Conservation (phyloP, 768 basidiomycete species). For the Albatrellus ellisii region DNA sequence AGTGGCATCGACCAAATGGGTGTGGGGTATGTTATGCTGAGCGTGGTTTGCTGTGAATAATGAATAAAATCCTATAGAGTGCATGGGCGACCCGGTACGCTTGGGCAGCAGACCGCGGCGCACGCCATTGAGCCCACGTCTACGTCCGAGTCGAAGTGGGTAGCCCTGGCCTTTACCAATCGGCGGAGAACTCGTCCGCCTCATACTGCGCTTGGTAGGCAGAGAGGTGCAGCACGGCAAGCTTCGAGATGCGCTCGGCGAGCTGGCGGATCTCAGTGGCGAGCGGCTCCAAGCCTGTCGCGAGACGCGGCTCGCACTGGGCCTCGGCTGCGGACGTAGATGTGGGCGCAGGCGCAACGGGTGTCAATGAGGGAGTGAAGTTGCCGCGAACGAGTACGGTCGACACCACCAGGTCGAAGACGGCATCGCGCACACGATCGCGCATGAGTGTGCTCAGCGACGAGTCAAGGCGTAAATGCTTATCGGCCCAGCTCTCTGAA, state of each 20-base stretch:
- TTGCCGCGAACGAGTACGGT: conserved; percentile 31
- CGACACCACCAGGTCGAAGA: conserved; percentile 46
- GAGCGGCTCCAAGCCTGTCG: conserved; percentile 57
- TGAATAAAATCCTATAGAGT: no score
- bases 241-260: conserved; percentile 55
- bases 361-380: conserved; percentile 4
- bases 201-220: conserved; percentile 73
- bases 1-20: no score
- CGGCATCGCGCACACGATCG: conserved; percentile 46
- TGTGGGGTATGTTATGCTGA: no score
- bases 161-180: conserved; percentile 9
- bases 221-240: conserved; percentile 62
- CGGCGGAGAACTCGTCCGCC: conserved; percentile 35
- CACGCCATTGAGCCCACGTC: no score
- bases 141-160: no score
- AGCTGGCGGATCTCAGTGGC: conserved; percentile 55
- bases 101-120: no score
- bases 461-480: conserved; percentile 49
- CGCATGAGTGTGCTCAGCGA: conserved; percentile 46
- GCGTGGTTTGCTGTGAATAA: no score
- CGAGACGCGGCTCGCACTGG: no score
- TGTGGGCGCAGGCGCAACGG: neutral
- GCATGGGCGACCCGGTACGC: no score
- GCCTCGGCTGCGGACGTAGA: conserved; percentile 12
- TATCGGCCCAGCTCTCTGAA: conserved; percentile 59